A percentile compares a stretch with the other conserved stretches of the same genome.
Evolutionary conservation across 2,329 filamentous ascomycete species (phyloP).

Genomic region (Macrophomina phaseolina): DNA sequence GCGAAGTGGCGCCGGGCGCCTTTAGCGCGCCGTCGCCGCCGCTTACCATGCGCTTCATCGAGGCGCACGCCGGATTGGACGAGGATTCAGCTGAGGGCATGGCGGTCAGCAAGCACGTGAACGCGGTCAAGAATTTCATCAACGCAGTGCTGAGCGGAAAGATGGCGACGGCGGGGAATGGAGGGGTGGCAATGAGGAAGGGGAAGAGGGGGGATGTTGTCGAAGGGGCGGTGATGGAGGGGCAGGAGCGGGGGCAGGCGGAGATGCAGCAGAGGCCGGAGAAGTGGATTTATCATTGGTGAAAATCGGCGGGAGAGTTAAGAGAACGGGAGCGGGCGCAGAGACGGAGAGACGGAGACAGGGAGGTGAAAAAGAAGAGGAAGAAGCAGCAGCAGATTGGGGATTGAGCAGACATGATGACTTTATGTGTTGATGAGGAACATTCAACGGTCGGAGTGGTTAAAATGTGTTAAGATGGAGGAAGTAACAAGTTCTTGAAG

Average conservation of each 20-base stretch:
- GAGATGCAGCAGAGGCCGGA: constrained; percentile 33
- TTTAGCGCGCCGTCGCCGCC: constrained; percentile 33
- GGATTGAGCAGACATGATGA: background rate
- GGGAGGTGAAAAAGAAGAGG: background rate
- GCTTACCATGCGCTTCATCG: background rate
- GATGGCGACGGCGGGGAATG: constrained; percentile 34
- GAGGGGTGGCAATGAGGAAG: constrained; percentile 37
- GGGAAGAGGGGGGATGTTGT: constrained; percentile 37
- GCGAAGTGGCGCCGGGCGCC: constrained; percentile 43
- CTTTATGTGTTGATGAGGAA: background rate
- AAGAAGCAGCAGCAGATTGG: background rate
- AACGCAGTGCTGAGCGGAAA: constrained; percentile 35
- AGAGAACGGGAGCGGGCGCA: background rate
- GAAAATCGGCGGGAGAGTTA: background rate
- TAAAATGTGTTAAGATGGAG: too few species aligned
- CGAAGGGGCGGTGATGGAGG: background rate
- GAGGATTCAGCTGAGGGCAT: constrained; percentile 36
- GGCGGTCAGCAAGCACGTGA: constrained; percentile 26
- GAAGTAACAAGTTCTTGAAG: too few species aligned
- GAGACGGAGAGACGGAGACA: background rate
- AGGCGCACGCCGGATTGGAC: constrained; percentile 29
- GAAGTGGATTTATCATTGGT: constrained; percentile 41
- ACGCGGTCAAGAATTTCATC: constrained; percentile 34
- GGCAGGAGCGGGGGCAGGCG: constrained; percentile 30
- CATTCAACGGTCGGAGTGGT: background rate